Evolutionary conservation across 106 monocot genomes (phyloP).

Genomic region (Dendrobium officinale): DNA sequence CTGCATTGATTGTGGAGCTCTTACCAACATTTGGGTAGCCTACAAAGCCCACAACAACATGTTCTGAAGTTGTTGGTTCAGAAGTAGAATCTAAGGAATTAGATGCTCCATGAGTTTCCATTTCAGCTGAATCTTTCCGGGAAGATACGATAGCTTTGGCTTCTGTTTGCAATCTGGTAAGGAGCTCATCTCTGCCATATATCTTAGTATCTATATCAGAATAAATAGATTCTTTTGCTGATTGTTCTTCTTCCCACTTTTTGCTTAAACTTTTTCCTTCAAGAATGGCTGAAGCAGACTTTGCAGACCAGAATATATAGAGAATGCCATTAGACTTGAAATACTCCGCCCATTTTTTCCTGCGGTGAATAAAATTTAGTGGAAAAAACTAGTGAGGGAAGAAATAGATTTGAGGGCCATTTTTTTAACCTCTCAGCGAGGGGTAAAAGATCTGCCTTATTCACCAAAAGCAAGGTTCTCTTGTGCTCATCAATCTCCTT

Average conservation of each 20-base stretch:
- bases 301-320: constrained; percentile 93
- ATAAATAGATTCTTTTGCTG: constrained; percentile 12
- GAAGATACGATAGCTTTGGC: constrained; percentile 48
- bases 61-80: constrained; percentile 21
- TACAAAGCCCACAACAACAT: constrained; percentile 90
- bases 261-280: constrained; percentile 51
- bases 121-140: constrained; percentile 14
- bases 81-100: constrained; percentile 19
- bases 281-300: constrained; percentile 69
- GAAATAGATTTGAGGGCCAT: background rate
- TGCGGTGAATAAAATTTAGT: constrained; percentile 22
- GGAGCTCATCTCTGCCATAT: constrained; percentile 68
- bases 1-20: constrained; percentile 93
- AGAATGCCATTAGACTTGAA: constrained; percentile 62
- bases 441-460: constrained; percentile 95
- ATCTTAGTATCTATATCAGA: constrained; percentile 54
- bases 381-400: background rate
- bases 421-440: constrained; percentile 42
- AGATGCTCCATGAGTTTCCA: constrained; percentile 1
- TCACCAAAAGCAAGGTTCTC: constrained; percentile 75
- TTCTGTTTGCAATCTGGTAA: constrained; percentile 70
- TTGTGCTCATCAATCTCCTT: constrained; percentile 80
- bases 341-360: constrained; percentile 80
- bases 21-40: constrained; percentile 98
- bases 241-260: constrained; percentile 22